A percentile compares a stretch with the other conserved stretches of the same genome.
Evolutionary conservation across 192 early-diverging fungal species (phyloP).

Genomic region (Phycomyces nitens): DNA sequence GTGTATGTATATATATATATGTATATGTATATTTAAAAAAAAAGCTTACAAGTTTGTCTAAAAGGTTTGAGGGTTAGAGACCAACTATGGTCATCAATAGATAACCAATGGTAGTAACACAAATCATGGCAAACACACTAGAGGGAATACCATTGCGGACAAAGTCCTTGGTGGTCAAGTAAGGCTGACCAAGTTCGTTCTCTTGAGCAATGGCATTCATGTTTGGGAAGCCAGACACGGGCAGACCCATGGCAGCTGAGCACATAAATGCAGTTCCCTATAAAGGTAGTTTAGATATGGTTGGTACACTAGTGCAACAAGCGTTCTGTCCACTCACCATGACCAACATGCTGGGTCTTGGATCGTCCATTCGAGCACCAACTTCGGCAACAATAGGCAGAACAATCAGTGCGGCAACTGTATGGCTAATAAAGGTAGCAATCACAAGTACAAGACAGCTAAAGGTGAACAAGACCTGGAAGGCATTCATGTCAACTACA

Average conservation of each 20-base stretch:
- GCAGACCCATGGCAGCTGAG: slow-evolving; percentile 87
- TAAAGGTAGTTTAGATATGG: slow-evolving; percentile 6
- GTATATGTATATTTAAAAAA: too few relatives aligned
- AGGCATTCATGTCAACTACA: slow-evolving; percentile 66
- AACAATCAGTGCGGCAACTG: slow-evolving; percentile 94
- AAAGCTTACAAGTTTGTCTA: too few relatives aligned
- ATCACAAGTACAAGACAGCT: slow-evolving; percentile 75
- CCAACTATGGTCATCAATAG: slow-evolving; percentile 62
- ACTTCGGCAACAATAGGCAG: slow-evolving; percentile 90
- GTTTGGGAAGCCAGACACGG: slow-evolving; percentile 94
- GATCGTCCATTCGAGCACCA: slow-evolving; percentile 74
- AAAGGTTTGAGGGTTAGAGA: too few relatives aligned
- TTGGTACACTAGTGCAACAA: slow-evolving; percentile 4
- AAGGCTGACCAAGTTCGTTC: slow-evolving; percentile 81
- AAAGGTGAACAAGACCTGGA: slow-evolving; percentile 73
- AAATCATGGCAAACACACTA: slow-evolving; percentile 66
- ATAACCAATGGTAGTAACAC: slow-evolving; percentile 78
- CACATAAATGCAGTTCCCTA: slow-evolving; percentile 76
- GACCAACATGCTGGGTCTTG: slow-evolving; percentile 74
- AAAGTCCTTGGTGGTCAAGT: slow-evolving; percentile 81
- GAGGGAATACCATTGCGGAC: slow-evolving; percentile 75
- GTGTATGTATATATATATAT: too few relatives aligned
- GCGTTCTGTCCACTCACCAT: slow-evolving; percentile 48
- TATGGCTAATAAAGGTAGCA: slow-evolving; percentile 93
- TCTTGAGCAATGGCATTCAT: slow-evolving; percentile 96